Evolutionary conservation across 192 early-diverging fungal genomes (phyloP), one percentile per base, ranked within the genome.

Genomic region (Coemansia sp.): DNA sequence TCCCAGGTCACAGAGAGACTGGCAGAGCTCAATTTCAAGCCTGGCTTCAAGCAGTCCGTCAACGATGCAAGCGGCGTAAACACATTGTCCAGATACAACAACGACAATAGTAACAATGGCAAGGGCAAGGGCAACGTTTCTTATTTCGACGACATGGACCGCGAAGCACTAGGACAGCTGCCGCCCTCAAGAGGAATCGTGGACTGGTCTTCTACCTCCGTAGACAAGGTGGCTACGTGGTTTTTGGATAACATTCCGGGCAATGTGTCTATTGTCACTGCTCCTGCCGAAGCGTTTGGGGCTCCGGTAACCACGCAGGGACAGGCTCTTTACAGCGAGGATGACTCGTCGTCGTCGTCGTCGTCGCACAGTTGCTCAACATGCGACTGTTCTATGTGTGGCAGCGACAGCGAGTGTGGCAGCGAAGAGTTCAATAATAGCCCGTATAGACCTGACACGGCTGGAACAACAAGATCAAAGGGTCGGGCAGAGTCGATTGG

Each of bases 211-310:
- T n/a, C 72, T 0, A 64, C 75, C 42, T 70, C 64, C 9, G 75
- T 72, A 0, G 81, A 83, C 59, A 77, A 83, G 42, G 70, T 83
- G 16, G 81, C 81, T 21, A 83, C 81, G 1, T 83, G 81, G 81
- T 83, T 83, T 23, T 65, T 83, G 60, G 81, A 83, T 58, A 83
- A 77, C 64, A 83, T 83, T 47, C 81, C 81, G 1, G 81, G 81
- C 11, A 70, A 74, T 26, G 70, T 83, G 37, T 73, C 81, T 13
- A 65, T 77, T 37, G 58, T 83, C 48, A 83, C 62, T 19, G 72
- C 72, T 23, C 64, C 72, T 9, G 54, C 64, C 11, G 69, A 57
- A 9, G 61, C 67, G 19, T 83, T 83, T 64, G 80, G 80, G 5
- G 59, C 63, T n/a, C 75, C 75, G 2, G 37, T 74, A 8, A 60